Evolutionary conservation across 1,284 basidiomycete genomes (phyloP), one percentile per base, ranked within the genome.

Genomic region (Cryptococcus wingfieldii): DNA sequence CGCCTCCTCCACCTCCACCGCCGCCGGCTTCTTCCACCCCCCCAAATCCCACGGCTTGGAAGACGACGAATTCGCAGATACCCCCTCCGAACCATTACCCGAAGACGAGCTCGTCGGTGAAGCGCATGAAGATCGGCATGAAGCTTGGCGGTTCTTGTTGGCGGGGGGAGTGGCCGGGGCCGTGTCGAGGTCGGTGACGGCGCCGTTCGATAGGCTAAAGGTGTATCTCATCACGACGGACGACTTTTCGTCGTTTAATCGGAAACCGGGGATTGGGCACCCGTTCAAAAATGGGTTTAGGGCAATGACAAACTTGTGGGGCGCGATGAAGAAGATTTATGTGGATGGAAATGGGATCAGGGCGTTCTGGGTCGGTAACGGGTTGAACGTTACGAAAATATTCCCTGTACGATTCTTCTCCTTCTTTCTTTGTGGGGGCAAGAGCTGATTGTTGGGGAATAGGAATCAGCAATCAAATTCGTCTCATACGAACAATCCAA

Each of bases 381-480:
- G 82, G 4, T 64, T 83, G 51, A 78, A 77, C 58, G 73, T 77
- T 19, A 82, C 86, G 54, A 98, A 98, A 80, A 97, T 98, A 64
- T 89, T 98, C 65, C 95, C 88, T 34, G 79, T 81, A 59, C 56
- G 77, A 70, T 7, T 3, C 23, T 6, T 34, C 31, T 38, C 25
- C 34, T 8, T 25, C 44, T 38, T 39, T 38, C 16, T 41, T 28
- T 1, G 23, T 1, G 1, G 2, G 23, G 23, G 23, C 23, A 23
- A 38, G 18, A 49, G 19, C 47, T 49, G 2, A 1, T 25, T 46
- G 23, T 2, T 23, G n/a, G 54, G 25, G 3, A 3, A 7, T 56
- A 79, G 79, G 94, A 98, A 79, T 93, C 89, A 44, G 96, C 96
- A 18, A 98, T 98, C 83, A 99, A 98, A 78, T 99, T 99, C 79